These are phyloP conservation scores for Saccharomycopsis guyanensis DNA, from an alignment of 805 yeast genomes.

Conservation along the genomic window DNA sequence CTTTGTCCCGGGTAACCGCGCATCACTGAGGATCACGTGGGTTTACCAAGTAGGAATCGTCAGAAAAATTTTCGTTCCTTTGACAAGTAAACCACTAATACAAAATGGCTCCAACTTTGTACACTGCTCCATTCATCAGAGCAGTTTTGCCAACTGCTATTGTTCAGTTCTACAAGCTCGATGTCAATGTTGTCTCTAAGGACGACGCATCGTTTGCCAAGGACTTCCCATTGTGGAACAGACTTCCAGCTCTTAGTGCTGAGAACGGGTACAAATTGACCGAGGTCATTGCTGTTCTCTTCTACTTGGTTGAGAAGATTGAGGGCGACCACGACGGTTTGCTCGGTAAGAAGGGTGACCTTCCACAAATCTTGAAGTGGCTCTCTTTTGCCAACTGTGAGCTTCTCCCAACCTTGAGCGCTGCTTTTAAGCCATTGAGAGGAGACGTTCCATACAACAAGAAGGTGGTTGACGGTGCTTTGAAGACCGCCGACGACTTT, in stretches of 20 bases:
- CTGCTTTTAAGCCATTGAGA: conserved; percentile 48
- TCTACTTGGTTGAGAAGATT: conserved; percentile 30
- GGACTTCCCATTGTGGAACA: conserved; percentile 51
- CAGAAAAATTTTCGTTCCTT: no score
- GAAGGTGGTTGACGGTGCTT: conserved; percentile 47
- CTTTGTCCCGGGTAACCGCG: no score
- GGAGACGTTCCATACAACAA: conserved; percentile 69
- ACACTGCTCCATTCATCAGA: conserved; percentile 4
- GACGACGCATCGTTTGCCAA: conserved; percentile 31
- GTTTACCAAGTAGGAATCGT: no score
- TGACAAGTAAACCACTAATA: no score
- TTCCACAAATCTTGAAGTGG: conserved; percentile 69
- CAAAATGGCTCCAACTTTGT: conserved; percentile 12
- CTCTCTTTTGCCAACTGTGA: conserved; percentile 70
- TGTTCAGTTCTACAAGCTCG: conserved; percentile 52
- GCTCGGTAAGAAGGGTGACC: conserved; percentile 61
- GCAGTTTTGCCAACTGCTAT: neutral
- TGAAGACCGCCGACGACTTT: conserved; percentile 32
- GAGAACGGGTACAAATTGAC: conserved; percentile 65
- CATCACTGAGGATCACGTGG: no score
- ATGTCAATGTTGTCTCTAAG: conserved; percentile 38
- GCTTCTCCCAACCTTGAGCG: conserved; percentile 39
- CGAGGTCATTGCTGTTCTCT: conserved; percentile 58
- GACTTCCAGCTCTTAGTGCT: conserved; percentile 63
- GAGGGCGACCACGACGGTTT: conserved; percentile 27